Percentiles rank a stretch among this genome's conserved stretches.
Conservation (phyloP, 1,284 basidiomycete species). For the Malassezia globosa region DNA sequence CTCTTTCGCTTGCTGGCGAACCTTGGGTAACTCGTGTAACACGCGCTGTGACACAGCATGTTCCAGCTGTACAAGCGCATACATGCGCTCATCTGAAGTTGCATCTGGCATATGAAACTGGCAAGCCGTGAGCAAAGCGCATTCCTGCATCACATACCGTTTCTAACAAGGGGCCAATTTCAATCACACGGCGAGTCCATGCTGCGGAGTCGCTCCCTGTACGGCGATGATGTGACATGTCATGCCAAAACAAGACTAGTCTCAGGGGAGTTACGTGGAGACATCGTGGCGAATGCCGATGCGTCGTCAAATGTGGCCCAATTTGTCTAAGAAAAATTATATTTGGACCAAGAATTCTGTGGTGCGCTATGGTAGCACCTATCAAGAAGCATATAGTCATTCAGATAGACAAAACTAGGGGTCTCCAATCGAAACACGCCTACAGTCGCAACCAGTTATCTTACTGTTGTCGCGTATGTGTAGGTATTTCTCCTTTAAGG, state of each 20-base stretch:
- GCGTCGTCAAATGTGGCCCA: not conserved
- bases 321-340: too few relatives aligned
- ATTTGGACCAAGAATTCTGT: too few relatives aligned
- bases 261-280: not conserved
- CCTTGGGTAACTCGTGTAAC: conserved; percentile 1
- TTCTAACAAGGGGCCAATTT: not conserved
- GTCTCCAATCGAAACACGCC: too few relatives aligned
- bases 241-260: too few relatives aligned
- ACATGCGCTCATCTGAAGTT: conserved; percentile 13
- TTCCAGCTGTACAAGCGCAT: conserved; percentile 17
- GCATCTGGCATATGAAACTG: not conserved
- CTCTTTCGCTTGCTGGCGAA: conserved; percentile 7
- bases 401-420: too few relatives aligned
- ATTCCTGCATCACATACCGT: too few relatives aligned
- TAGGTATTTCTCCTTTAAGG: conserved; percentile 23
- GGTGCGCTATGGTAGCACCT: too few relatives aligned
- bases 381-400: too few relatives aligned
- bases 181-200: not conserved
- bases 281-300: too few relatives aligned
- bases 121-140: too few relatives aligned
- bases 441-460: too few relatives aligned
- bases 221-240: not conserved
- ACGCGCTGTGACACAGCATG: conserved; percentile 15
- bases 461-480: conserved; percentile 12
- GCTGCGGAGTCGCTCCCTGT: not conserved